Evolutionary conservation across 805 yeast genomes (phyloP).

Genomic region (Lipomyces kockii): DNA sequence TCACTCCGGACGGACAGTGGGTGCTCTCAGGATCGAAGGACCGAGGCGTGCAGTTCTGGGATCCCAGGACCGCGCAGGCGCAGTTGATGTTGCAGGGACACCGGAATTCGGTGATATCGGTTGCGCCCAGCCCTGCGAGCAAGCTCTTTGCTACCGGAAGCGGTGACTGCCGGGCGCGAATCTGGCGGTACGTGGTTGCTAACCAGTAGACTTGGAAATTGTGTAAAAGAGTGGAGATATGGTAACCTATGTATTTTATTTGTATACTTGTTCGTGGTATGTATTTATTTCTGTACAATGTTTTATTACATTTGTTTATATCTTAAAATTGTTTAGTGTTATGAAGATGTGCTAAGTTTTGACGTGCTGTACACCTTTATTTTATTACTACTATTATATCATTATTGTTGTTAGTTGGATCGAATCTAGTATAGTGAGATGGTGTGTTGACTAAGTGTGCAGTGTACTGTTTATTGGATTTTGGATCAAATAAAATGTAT

Average conservation of each 20-base stretch:
- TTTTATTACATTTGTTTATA: neutral
- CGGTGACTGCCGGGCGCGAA: conserved; percentile 96
- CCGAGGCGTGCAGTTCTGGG: conserved; percentile 97
- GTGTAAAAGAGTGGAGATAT: neutral
- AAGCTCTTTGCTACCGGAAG: conserved; percentile 96
- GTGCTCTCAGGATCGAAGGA: conserved; percentile 94
- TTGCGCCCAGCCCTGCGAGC: conserved; percentile 84
- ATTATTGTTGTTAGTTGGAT: neutral
- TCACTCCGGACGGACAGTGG: conserved; percentile 90
- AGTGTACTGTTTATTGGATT: neutral
- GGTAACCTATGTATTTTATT: neutral
- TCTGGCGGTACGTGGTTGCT: conserved; percentile 61
- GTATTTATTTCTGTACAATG: neutral
- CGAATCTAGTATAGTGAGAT: neutral
- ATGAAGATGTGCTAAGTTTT: neutral
- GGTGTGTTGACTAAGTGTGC: no score
- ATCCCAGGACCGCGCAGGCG: conserved; percentile 86
- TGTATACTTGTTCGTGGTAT: neutral
- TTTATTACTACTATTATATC: neutral
- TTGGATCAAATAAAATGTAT: neutral
- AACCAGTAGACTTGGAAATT: conserved; percentile 10
- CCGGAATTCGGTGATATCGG: conserved; percentile 92
- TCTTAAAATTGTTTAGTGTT: neutral
- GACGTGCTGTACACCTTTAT: neutral
- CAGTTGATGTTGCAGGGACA: conserved; percentile 96